A percentile compares a stretch with the other conserved stretches of the same genome.
Evolutionary conservation across 345 rosid species (phyloP).

Genomic region (Pistacia atlantica): DNA sequence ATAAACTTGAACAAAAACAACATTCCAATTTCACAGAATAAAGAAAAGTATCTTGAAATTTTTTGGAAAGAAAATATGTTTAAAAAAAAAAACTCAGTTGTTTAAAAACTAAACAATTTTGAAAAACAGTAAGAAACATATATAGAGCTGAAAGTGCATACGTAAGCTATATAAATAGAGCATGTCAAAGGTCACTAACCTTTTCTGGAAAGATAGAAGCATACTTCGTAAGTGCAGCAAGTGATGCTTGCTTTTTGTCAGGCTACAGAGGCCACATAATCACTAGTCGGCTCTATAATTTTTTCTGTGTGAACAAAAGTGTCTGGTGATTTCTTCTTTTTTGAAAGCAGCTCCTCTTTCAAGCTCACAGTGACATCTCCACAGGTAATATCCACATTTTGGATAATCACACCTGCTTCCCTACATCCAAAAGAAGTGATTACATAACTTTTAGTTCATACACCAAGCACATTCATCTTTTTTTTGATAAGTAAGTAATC

Average conservation of each 20-base stretch:
- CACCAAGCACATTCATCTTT: constrained; percentile 15
- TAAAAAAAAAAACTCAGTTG: background rate
- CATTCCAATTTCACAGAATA: no score
- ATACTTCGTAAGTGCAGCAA: constrained; percentile 61
- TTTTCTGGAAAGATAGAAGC: constrained; percentile 77
- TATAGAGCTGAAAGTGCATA: background rate
- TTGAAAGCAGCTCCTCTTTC: constrained; percentile 71
- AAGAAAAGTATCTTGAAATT: no score
- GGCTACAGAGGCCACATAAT: constrained; percentile 39
- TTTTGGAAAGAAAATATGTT: no score
- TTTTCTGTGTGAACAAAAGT: constrained; percentile 40
- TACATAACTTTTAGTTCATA: constrained; percentile 13
- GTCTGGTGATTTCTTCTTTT: constrained; percentile 52
- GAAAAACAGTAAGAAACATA: background rate
- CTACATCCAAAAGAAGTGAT: constrained; percentile 47
- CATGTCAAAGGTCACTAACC: constrained; percentile 50
- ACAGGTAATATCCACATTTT: constrained; percentile 61
- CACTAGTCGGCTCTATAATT: constrained; percentile 29
- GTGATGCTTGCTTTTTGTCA: constrained; percentile 44
- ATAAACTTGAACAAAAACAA: no score
- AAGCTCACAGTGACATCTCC: constrained; percentile 76
- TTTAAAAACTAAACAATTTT: background rate
- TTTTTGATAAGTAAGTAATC: no score
- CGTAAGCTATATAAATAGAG: constrained; percentile 1
- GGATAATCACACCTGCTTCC: constrained; percentile 74